phyloP scores from a whole-genome alignment of 1,284 basidiomycete species.

The Pterulicium gracile region DNA sequence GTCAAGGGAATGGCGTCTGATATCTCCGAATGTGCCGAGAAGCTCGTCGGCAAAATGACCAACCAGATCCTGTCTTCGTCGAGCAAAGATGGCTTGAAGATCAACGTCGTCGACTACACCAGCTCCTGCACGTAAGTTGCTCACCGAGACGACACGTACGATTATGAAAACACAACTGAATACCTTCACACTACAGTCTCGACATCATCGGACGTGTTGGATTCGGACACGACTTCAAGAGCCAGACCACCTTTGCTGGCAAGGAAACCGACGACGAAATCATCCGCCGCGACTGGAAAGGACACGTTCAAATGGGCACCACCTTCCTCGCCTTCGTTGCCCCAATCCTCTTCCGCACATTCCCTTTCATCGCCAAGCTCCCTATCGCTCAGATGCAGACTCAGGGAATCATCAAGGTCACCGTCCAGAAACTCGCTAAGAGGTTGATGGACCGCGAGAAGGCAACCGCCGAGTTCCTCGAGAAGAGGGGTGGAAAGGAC shows the following conservation, averaged over 20 bases:
- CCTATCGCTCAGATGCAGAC: slow-evolving; percentile 19
- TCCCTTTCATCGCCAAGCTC: slow-evolving; percentile 20
- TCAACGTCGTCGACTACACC: slow-evolving; percentile 15
- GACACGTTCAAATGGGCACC: slow-evolving; percentile 16
- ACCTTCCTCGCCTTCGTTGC: slow-evolving; percentile 18
- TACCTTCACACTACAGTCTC: slow-evolving; percentile 11
- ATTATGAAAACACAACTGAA: not conserved
- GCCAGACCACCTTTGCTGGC: slow-evolving; percentile 10
- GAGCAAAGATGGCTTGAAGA: slow-evolving; percentile 7
- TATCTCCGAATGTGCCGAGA: slow-evolving; percentile 18
- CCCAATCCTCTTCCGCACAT: slow-evolving; percentile 19
- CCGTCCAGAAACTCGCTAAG: slow-evolving; percentile 15
- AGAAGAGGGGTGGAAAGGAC: slow-evolving; percentile 12
- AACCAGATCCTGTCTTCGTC: slow-evolving; percentile 14
- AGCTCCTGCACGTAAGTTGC: slow-evolving; percentile 16
- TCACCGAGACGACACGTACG: slow-evolving; percentile 6
- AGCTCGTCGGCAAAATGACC: slow-evolving; percentile 14
- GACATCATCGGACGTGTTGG: slow-evolving; percentile 21
- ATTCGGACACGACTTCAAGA: slow-evolving; percentile 23
- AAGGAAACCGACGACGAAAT: slow-evolving; percentile 16
- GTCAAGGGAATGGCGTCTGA: slow-evolving; percentile 20
- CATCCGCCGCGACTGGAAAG: slow-evolving; percentile 18
- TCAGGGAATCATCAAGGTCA: slow-evolving; percentile 20
- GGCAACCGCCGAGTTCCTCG: not conserved
- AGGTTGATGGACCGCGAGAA: slow-evolving; percentile 14